Percentiles rank a stretch among this genome's conserved stretches.
phyloP scores from a whole-genome alignment of 2,329 filamentous ascomycete species.

The Scytalidium sp. region DNA sequence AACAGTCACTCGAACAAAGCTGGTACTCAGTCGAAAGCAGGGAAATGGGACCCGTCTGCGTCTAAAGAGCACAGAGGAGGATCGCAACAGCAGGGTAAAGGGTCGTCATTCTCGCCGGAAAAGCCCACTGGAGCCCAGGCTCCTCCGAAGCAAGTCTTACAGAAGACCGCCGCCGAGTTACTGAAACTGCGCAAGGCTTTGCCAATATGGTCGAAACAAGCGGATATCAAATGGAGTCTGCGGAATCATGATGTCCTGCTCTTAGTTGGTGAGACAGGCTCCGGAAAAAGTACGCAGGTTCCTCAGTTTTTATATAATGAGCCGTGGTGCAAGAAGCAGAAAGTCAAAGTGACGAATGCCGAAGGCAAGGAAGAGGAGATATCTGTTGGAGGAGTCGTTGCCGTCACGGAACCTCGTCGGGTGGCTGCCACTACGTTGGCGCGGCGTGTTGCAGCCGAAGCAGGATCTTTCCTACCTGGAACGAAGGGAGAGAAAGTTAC shows the following conservation, averaged over 20 bases:
- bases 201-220: conserved; percentile 26
- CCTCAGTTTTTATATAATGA: conserved; percentile 84
- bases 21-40: neutral
- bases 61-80: neutral
- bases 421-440: conserved; percentile 93
- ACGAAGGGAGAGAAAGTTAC: conserved; percentile 37
- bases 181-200: conserved; percentile 22
- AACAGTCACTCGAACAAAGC: neutral
- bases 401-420: conserved; percentile 89
- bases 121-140: neutral
- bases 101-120: neutral
- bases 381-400: conserved; percentile 74
- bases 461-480: conserved; percentile 62
- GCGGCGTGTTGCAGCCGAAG: conserved; percentile 80
- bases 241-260: conserved; percentile 64
- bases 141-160: conserved; percentile 11
- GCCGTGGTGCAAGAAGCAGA: conserved; percentile 69
- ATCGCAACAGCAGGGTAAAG: neutral
- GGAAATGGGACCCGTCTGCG: neutral
- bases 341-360: conserved; percentile 41
- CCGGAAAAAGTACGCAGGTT: conserved; percentile 94
- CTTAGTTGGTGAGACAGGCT: conserved; percentile 90
- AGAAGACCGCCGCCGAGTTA: conserved; percentile 16
- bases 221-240: conserved; percentile 24
- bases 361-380: conserved; percentile 38